A percentile compares a stretch with the other conserved stretches of the same genome.
These are phyloP conservation scores for Penicillium sp. DNA, from an alignment of 2,329 filamentous ascomycete species.

Conservation along the genomic window DNA sequence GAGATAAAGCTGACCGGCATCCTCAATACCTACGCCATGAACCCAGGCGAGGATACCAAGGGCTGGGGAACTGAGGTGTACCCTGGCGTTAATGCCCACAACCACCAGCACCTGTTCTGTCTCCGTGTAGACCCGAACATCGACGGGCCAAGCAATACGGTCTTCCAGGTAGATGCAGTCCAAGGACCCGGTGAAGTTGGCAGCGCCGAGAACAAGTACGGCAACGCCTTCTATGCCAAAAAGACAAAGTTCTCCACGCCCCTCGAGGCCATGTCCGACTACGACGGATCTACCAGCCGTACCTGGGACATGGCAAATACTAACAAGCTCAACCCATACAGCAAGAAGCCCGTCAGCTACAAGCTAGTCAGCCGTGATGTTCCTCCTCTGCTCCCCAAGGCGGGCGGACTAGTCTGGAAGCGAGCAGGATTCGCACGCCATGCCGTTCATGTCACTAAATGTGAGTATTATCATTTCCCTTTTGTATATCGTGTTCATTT, in stretches of 20 bases:
- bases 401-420: slow-evolving; percentile 81
- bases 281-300: slow-evolving; percentile 72
- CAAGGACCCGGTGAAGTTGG: slow-evolving; percentile 71
- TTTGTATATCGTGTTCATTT: neutral
- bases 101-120: slow-evolving; percentile 95
- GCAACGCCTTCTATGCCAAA: slow-evolving; percentile 84
- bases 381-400: slow-evolving; percentile 73
- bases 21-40: slow-evolving; percentile 84
- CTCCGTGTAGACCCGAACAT: slow-evolving; percentile 83
- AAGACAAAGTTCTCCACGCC: slow-evolving; percentile 75
- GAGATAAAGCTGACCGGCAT: slow-evolving; percentile 92
- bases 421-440: slow-evolving; percentile 83
- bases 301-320: slow-evolving; percentile 92
- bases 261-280: slow-evolving; percentile 69
- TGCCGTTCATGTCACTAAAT: slow-evolving; percentile 84
- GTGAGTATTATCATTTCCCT: slow-evolving; percentile 50
- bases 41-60: slow-evolving; percentile 72
- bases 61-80: slow-evolving; percentile 93
- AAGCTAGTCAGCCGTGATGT: slow-evolving; percentile 88
- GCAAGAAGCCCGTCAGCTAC: slow-evolving; percentile 78
- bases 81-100: slow-evolving; percentile 87
- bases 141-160: slow-evolving; percentile 78
- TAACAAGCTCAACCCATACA: slow-evolving; percentile 78
- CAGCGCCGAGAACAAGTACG: slow-evolving; percentile 78
- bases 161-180: slow-evolving; percentile 78